phyloP scores from a whole-genome alignment of 176 grass and related monocot genomes.

The Chrysopogon serrulatus region DNA sequence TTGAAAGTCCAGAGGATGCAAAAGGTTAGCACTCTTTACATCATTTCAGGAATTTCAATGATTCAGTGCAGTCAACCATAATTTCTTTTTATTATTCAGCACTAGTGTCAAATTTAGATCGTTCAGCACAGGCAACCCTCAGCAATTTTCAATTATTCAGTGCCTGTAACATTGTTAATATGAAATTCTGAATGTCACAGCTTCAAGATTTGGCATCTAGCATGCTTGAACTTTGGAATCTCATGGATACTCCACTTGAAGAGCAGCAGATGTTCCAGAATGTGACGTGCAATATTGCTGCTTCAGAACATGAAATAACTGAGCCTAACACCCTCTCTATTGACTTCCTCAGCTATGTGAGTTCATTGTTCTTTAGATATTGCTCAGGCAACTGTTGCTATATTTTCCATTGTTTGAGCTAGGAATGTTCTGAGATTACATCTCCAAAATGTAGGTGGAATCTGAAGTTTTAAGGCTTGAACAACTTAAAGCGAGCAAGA shows the following conservation, averaged over 20 bases:
- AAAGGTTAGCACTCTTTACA: conserved; percentile 48
- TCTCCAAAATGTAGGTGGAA: conserved; percentile 58
- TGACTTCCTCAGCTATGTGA: conserved; percentile 70
- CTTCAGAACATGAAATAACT: conserved; percentile 75
- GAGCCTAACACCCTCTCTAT: conserved; percentile 66
- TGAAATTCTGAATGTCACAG: conserved; percentile 32
- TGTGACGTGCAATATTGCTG: conserved; percentile 70
- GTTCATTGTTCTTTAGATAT: conserved; percentile 13
- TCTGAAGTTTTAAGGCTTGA: conserved; percentile 81
- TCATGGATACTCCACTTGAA: conserved; percentile 89
- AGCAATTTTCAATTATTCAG: background rate
- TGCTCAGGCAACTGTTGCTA: background rate
- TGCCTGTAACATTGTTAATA: background rate
- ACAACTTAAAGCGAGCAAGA: conserved; percentile 80
- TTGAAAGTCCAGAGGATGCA: conserved; percentile 81
- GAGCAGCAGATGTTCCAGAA: conserved; percentile 88
- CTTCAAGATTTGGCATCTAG: conserved; percentile 83
- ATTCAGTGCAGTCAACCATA: background rate
- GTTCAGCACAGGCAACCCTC: background rate
- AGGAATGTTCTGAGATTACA: conserved; percentile 8
- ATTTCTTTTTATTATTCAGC: background rate
- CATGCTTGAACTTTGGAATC: conserved; percentile 88
- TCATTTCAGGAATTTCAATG: background rate
- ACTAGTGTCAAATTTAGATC: background rate
- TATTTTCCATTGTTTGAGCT: background rate